Conservation (phyloP, 2,329 filamentous ascomycete species). For the Albophoma yamanashiensis region DNA sequence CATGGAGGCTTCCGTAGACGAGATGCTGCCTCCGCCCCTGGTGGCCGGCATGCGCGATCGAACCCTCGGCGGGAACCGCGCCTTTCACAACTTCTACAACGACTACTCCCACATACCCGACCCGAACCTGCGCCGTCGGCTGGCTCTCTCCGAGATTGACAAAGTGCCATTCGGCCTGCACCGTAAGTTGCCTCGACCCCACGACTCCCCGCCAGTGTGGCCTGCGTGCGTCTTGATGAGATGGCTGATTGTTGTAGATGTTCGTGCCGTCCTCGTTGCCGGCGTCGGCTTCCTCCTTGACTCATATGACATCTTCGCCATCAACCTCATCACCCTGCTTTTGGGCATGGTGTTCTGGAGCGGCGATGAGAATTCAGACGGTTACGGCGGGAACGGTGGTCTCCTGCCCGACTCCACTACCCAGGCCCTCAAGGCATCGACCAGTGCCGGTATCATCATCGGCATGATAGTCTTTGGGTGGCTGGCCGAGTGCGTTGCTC, state of each 20-base stretch:
- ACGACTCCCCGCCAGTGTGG: neutral
- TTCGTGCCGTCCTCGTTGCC: conserved; percentile 63
- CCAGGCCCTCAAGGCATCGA: conserved; percentile 72
- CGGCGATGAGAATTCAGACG: conserved; percentile 27
- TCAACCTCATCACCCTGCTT: conserved; percentile 61
- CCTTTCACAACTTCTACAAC: conserved; percentile 67
- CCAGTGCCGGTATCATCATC: conserved; percentile 66
- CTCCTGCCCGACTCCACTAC: conserved; percentile 53
- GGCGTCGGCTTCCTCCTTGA: conserved; percentile 80
- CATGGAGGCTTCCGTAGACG: conserved; percentile 21
- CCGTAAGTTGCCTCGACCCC: conserved; percentile 25
- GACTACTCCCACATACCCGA: conserved; percentile 56
- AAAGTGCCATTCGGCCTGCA: conserved; percentile 68
- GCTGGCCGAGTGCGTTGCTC: conserved; percentile 50
- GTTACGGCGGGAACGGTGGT: conserved; percentile 42
- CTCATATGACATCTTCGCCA: conserved; percentile 73
- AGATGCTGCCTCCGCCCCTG: conserved; percentile 31
- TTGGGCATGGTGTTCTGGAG: conserved; percentile 70
- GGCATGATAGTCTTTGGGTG: conserved; percentile 71
- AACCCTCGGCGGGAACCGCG: conserved; percentile 53
- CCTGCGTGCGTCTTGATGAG: neutral
- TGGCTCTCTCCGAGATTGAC: conserved; percentile 71
- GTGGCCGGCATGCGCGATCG: conserved; percentile 20
- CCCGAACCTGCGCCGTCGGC: conserved; percentile 64
- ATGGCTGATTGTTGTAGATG: conserved; percentile 27